Evolutionary conservation across 139 green algal species (phyloP).

Genomic region (Asterochloris erici): DNA sequence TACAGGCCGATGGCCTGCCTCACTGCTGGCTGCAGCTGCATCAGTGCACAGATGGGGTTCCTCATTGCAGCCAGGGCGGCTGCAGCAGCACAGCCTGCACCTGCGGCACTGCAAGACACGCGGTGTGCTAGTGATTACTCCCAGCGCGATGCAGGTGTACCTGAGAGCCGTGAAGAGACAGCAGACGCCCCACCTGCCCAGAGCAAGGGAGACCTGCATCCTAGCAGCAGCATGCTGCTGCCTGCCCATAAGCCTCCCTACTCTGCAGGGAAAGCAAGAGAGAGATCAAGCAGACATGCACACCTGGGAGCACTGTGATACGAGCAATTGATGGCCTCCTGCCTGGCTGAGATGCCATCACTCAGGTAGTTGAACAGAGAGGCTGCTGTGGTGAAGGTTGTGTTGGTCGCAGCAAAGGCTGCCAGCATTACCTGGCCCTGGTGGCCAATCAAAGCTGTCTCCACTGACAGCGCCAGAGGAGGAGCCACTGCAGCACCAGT

Average conservation of each 20-base stretch:
- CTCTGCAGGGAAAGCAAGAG: too few relatives aligned
- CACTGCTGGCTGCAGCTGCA: conserved; percentile 28
- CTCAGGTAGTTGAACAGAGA: conserved; percentile 66
- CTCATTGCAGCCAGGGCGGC: conserved; percentile 31
- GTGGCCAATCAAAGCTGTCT: conserved; percentile 52
- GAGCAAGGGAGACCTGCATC: too few relatives aligned
- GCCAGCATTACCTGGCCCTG: conserved; percentile 31
- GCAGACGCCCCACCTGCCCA: too few relatives aligned
- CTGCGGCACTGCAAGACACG: background rate
- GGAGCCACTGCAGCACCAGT: conserved; percentile 35
- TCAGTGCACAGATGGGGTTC: conserved; percentile 21
- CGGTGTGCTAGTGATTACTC: too few relatives aligned
- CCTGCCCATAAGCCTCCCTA: too few relatives aligned
- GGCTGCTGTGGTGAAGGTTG: conserved; percentile 34
- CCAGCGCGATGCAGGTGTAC: too few relatives aligned
- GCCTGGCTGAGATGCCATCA: conserved; percentile 55
- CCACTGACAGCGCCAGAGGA: conserved; percentile 42
- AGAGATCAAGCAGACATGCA: too few relatives aligned
- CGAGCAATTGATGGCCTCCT: background rate
- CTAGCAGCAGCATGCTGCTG: too few relatives aligned
- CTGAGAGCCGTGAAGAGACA: too few relatives aligned
- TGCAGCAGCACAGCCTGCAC: background rate
- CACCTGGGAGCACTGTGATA: too few relatives aligned
- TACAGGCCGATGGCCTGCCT: conserved; percentile 25
- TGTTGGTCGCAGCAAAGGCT: conserved; percentile 40